phyloP scores from a whole-genome alignment of 148 eudicot genomes.

The Hydrangea macrophylla region DNA sequence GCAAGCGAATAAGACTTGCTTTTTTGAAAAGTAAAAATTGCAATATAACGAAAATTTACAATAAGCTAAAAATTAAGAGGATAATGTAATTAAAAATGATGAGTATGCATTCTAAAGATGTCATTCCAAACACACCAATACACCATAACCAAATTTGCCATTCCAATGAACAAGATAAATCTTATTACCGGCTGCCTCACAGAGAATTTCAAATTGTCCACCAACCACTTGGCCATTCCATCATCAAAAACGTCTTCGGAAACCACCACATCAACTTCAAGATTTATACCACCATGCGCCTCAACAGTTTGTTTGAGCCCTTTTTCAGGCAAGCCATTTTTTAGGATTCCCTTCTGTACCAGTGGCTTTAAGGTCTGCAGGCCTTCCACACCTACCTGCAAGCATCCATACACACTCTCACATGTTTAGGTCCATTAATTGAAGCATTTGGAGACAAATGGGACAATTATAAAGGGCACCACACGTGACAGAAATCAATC shows the following conservation, averaged over 20 bases:
- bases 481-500: no score
- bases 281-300: constrained; percentile 61
- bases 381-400: constrained; percentile 85
- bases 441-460: no score
- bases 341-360: constrained; percentile 29
- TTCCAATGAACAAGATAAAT: constrained; percentile 4
- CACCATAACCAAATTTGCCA: not conserved
- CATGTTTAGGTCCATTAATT: no score
- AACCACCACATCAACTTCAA: constrained; percentile 59
- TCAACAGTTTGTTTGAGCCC: constrained; percentile 34
- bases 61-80: no score
- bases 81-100: no score
- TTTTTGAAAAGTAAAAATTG: no score
- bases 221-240: constrained; percentile 49
- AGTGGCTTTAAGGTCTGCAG: constrained; percentile 79
- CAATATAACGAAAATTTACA: no score
- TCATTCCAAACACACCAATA: no score
- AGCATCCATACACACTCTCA: not conserved
- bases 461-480: no score
- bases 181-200: constrained; percentile 74
- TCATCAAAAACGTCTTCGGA: constrained; percentile 48
- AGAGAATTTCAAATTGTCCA: constrained; percentile 75
- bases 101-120: no score
- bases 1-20: no score
- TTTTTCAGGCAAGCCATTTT: constrained; percentile 32